phyloP scores from a whole-genome alignment of 2,329 filamentous ascomycete genomes.

The Harringtonia aguacate region DNA sequence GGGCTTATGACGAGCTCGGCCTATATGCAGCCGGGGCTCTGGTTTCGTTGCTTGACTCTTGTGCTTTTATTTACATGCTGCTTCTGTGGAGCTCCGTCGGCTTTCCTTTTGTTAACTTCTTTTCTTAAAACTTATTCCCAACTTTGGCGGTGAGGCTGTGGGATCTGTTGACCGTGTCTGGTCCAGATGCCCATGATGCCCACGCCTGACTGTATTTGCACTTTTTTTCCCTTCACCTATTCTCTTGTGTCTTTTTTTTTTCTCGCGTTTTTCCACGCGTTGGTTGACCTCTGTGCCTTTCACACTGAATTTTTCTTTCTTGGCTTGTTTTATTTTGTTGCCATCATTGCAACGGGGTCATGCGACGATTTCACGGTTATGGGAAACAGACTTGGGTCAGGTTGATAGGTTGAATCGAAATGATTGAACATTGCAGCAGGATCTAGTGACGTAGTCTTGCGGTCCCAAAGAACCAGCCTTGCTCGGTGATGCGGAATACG shows the following conservation, averaged over 20 bases:
- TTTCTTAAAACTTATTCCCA: neutral
- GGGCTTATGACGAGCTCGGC: neutral
- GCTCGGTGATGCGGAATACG: no score
- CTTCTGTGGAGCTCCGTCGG: neutral
- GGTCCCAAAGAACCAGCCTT: no score
- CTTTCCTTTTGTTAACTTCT: neutral
- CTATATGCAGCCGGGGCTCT: neutral
- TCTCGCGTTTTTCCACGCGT: slow-evolving; percentile 14
- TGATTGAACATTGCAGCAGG: neutral
- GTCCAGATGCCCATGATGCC: neutral
- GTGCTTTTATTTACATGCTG: neutral
- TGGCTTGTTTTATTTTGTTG: neutral
- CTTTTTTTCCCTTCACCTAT: neutral
- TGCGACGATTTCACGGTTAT: slow-evolving; percentile 13
- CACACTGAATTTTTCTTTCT: neutral
- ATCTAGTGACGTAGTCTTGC: no score
- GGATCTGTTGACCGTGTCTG: neutral
- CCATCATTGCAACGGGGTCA: slow-evolving; percentile 13
- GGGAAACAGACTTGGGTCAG: slow-evolving; percentile 8
- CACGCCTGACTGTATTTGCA: neutral
- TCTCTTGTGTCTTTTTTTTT: slow-evolving; percentile 12
- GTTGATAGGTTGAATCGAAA: slow-evolving; percentile 9
- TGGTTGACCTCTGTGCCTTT: neutral
- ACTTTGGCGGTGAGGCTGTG: neutral
- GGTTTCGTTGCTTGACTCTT: neutral